Evolutionary conservation across 2,329 filamentous ascomycete species (phyloP).

Genomic region (Massarina eburnea): DNA sequence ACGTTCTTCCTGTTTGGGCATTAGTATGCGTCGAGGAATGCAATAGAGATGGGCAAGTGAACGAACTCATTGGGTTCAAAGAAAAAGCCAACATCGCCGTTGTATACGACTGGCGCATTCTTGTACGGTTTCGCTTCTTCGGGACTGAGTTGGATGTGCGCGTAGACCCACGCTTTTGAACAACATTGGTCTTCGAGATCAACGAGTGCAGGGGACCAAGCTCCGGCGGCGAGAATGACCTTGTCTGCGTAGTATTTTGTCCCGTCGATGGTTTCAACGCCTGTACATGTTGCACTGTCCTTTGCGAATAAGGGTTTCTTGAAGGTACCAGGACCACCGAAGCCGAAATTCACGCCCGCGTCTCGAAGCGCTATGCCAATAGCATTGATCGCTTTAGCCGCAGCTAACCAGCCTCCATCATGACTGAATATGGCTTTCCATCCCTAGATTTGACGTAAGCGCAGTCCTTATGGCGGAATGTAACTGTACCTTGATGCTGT

Average conservation of each 20-base stretch:
- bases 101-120: slow-evolving; percentile 58
- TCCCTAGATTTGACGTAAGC: too few species aligned
- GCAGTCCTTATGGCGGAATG: too few species aligned
- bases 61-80: slow-evolving; percentile 57
- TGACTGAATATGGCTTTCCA: slow-evolving; percentile 51
- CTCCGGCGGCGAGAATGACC: slow-evolving; percentile 48
- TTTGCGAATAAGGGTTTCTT: slow-evolving; percentile 44
- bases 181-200: slow-evolving; percentile 42
- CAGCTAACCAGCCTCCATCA: slow-evolving; percentile 53
- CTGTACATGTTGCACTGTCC: slow-evolving; percentile 42
- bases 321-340: slow-evolving; percentile 48
- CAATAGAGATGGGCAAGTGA: too few species aligned
- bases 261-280: slow-evolving; percentile 47
- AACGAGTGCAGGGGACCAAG: slow-evolving; percentile 31
- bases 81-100: slow-evolving; percentile 53
- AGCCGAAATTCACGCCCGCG: slow-evolving; percentile 47
- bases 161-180: slow-evolving; percentile 60
- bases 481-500: too few species aligned
- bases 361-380: slow-evolving; percentile 45
- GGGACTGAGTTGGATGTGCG: slow-evolving; percentile 53
- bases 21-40: too few species aligned
- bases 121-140: slow-evolving; percentile 53
- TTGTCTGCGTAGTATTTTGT: slow-evolving; percentile 48
- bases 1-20: slow-evolving; percentile 45
- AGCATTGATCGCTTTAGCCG: slow-evolving; percentile 51